phyloP scores from a whole-genome alignment of 1,284 basidiomycete species.

The Stereum hirsutum region DNA sequence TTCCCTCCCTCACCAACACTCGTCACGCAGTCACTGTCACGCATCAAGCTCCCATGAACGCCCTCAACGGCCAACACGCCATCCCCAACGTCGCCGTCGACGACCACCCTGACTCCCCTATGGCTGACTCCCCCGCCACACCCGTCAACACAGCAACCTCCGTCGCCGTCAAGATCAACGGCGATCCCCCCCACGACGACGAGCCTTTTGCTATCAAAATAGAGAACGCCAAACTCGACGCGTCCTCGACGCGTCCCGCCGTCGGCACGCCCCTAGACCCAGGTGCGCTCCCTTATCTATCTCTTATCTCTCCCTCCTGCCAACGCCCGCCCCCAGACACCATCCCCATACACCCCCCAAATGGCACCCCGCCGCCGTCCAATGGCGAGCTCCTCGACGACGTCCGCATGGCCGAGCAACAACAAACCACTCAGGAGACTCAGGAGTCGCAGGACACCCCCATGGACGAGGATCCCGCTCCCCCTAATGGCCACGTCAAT shows the following conservation, averaged over 20 bases:
- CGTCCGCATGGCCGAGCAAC: conserved; percentile 41
- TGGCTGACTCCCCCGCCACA: conserved; percentile 49
- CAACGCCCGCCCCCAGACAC: conserved; percentile 28
- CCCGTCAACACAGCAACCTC: conserved; percentile 39
- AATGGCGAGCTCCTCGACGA: conserved; percentile 40
- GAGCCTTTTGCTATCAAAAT: conserved; percentile 40
- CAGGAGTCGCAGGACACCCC: too few relatives aligned
- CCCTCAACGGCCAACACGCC: conserved; percentile 38
- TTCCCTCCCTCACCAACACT: conserved; percentile 21
- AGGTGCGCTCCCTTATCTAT: conserved; percentile 26
- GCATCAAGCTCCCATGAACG: too few relatives aligned
- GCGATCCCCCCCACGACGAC: conserved; percentile 50
- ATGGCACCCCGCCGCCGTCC: conserved; percentile 37
- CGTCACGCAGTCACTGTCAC: conserved; percentile 30
- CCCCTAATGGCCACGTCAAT: conserved; percentile 5
- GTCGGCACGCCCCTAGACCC: conserved; percentile 35
- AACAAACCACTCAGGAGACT: too few relatives aligned
- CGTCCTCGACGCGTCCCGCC: conserved; percentile 36
- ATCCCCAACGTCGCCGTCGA: conserved; percentile 26
- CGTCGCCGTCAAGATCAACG: conserved; percentile 50
- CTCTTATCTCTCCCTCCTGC: too few relatives aligned
- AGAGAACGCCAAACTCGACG: conserved; percentile 23
- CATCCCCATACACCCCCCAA: conserved; percentile 34
- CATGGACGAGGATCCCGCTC: conserved; percentile 24
- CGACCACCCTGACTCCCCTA: conserved; percentile 28